Percentiles rank a stretch among this genome's conserved stretches.
These are phyloP conservation scores for Nicotiana benthamiana DNA, from an alignment of 257 asterid species.

Conservation along the genomic window DNA sequence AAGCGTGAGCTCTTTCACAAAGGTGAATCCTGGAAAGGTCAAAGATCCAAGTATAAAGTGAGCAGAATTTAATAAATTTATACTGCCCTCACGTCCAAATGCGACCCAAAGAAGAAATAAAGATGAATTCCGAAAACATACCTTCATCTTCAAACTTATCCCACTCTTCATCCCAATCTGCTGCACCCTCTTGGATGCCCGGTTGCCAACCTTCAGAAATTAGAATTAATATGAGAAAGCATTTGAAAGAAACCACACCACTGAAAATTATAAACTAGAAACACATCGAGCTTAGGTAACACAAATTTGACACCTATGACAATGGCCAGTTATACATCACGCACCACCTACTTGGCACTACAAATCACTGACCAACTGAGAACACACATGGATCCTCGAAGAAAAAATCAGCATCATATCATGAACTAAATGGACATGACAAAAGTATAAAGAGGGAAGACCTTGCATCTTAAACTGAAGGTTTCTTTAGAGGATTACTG, in stretches of 20 bases:
- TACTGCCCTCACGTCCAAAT: neutral
- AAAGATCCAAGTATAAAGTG: conserved; percentile 9
- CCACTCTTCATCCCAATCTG: conserved; percentile 99
- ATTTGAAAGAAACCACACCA: neutral
- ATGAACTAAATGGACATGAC: neutral
- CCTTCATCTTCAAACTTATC: conserved; percentile 97
- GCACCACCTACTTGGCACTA: neutral
- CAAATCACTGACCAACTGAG: neutral
- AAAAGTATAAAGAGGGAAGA: neutral
- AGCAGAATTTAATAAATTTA: neutral
- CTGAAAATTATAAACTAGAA: neutral
- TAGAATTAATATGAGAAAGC: neutral
- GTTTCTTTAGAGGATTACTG: neutral
- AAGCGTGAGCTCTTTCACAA: conserved; percentile 80
- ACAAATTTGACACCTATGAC: neutral
- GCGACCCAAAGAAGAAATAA: neutral
- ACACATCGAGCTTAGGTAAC: neutral
- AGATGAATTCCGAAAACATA: conserved; percentile 19
- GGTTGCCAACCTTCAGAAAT: conserved; percentile 82
- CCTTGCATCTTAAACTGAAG: neutral
- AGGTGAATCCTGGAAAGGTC: conserved; percentile 53
- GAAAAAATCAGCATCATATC: neutral
- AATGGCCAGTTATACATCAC: neutral
- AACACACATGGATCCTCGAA: neutral
- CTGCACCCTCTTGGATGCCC: conserved; percentile 83